Evolutionary conservation across 2,329 filamentous ascomycete genomes (phyloP), one percentile per base, ranked within the genome.

Genomic region (Neophaeococcomyces aloes): DNA sequence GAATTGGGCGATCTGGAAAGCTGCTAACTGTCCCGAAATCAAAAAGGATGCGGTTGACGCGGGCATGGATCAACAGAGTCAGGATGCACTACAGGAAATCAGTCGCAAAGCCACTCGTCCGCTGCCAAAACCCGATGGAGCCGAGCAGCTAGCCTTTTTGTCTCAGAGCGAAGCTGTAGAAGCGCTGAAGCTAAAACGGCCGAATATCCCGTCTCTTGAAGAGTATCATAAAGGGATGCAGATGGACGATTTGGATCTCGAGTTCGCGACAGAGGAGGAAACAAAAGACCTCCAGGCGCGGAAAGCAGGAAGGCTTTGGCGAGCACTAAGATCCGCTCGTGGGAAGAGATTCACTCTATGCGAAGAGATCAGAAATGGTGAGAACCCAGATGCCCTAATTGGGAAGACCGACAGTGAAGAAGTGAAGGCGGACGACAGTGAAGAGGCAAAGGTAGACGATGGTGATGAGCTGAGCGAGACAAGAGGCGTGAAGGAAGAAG

Each of bases 1-100:
- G 69, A 95, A 96, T 60, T 98, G 93, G 93, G 87, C 93, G 34
- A 82, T 87, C 50, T 99, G 91, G 91, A 99, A 99, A 66, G 81
- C 89, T 48, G 87, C 95, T 61, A 86, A 81, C 53, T 98, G 91
- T 60, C 86, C 86, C 18, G 76, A 82, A 4, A 96, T 99, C 57
- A 80, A 88, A 58, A 76, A 78, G 47, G 76, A 83, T 17, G 69
- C 85, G 8, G 74, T 96, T 23, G 73, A 80, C 2, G 72, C 81
- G 1, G 65, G 76, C 21, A 75, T 81, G 36, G 89, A 87, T 59
- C 63, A 79, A 30, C 74, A 79, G 42, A 81, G 87, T 18, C 83
- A 81, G 59, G 68, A 72, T 23, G 70, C 75, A 35, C 80, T 80
- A 3, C 72, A 75, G 50, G 79, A 77, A 52, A 70, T 78, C 10